Percentiles rank a stretch among this genome's conserved stretches.
These are phyloP conservation scores for Yamadazyma kitorensis DNA, from an alignment of 805 yeast genomes.

Conservation along the genomic window DNA sequence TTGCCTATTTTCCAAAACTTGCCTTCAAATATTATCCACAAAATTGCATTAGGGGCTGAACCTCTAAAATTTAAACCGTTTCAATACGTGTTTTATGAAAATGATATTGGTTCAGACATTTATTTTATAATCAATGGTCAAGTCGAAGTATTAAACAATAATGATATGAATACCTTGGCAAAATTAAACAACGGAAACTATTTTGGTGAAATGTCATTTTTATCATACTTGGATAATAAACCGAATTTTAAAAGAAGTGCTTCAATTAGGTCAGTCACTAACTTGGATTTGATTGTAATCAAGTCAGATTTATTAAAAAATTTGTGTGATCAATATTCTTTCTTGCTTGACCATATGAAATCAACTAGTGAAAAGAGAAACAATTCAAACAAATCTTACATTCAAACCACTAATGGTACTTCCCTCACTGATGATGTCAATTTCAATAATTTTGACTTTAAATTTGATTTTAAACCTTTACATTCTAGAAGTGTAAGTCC, in stretches of 20 bases:
- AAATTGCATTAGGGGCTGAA: slow-evolving; percentile 62
- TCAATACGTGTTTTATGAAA: slow-evolving; percentile 59
- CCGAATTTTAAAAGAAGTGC: slow-evolving; percentile 48
- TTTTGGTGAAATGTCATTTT: slow-evolving; percentile 76
- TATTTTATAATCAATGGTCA: slow-evolving; percentile 67
- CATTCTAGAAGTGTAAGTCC: slow-evolving; percentile 16
- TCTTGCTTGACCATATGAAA: slow-evolving; percentile 56
- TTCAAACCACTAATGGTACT: not conserved
- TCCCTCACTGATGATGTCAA: slow-evolving; percentile 1
- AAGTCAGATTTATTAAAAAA: slow-evolving; percentile 52
- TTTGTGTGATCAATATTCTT: slow-evolving; percentile 58
- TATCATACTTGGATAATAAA: slow-evolving; percentile 41
- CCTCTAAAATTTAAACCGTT: slow-evolving; percentile 52
- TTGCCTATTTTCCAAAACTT: slow-evolving; percentile 58
- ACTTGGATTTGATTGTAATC: slow-evolving; percentile 59
- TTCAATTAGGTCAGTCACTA: slow-evolving; percentile 58
- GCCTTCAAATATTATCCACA: slow-evolving; percentile 59
- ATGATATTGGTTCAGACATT: slow-evolving; percentile 60
- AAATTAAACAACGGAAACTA: slow-evolving; percentile 61
- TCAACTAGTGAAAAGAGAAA: slow-evolving; percentile 56
- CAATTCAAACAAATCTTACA: slow-evolving; percentile 5
- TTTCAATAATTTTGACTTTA: slow-evolving; percentile 10
- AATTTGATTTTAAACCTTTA: slow-evolving; percentile 13
- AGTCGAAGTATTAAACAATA: slow-evolving; percentile 58
- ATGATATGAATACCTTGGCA: slow-evolving; percentile 43